Conservation (phyloP, 371 early-diverging fungal species). For the Vairimorpha apis region DNA sequence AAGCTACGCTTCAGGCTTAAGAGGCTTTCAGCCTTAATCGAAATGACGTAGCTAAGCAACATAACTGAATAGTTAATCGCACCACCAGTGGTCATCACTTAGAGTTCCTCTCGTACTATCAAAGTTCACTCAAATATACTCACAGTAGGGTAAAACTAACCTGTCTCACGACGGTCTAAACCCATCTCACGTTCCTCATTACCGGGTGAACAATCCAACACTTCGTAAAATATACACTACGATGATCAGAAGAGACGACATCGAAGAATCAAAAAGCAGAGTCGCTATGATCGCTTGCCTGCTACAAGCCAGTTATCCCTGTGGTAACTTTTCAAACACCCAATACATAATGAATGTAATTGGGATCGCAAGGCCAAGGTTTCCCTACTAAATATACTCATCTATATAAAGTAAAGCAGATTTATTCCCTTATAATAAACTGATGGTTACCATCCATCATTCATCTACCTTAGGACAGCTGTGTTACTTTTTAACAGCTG, state of each 20-base stretch:
- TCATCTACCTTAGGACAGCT: slow-evolving; percentile 46
- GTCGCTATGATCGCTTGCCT: slow-evolving; percentile 68
- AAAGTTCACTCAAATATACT: slow-evolving; percentile 65
- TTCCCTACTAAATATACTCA: slow-evolving; percentile 63
- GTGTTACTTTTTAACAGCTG: slow-evolving; percentile 50
- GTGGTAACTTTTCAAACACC: slow-evolving; percentile 70
- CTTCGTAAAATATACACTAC: slow-evolving; percentile 67
- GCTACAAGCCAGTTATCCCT: slow-evolving; percentile 70
- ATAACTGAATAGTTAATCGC: slow-evolving; percentile 64
- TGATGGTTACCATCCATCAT: slow-evolving; percentile 40
- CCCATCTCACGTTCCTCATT: slow-evolving; percentile 70
- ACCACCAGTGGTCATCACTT: slow-evolving; percentile 66
- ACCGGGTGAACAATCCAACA: slow-evolving; percentile 68
- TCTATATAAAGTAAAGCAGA: slow-evolving; percentile 65
- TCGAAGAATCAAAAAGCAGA: slow-evolving; percentile 70
- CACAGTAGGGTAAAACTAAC: slow-evolving; percentile 69
- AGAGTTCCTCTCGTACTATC: slow-evolving; percentile 67
- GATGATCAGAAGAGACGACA: slow-evolving; percentile 70
- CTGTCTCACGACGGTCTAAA: slow-evolving; percentile 70
- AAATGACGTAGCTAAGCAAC: slow-evolving; percentile 66
- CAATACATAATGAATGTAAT: slow-evolving; percentile 65
- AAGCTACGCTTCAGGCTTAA: slow-evolving; percentile 65
- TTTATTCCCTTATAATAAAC: slow-evolving; percentile 65
- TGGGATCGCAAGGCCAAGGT: slow-evolving; percentile 69
- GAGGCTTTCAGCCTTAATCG: slow-evolving; percentile 67